Conservation (phyloP, 1,284 basidiomycete species). For the Fomitopsis betulina region DNA sequence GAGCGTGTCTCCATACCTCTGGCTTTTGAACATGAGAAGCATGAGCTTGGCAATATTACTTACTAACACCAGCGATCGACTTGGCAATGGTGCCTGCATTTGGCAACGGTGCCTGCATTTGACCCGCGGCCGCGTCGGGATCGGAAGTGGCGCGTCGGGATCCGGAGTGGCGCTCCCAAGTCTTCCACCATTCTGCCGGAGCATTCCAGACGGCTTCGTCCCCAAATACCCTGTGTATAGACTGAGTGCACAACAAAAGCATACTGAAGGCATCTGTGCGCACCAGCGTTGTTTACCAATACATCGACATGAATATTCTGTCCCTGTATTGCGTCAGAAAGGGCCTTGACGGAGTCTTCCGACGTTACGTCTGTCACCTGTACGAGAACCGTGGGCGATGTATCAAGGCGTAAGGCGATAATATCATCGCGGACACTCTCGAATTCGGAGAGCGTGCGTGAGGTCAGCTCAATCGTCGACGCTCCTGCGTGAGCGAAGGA, state of each 20-base stretch:
- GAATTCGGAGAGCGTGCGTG: not conserved
- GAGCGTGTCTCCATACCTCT: no score
- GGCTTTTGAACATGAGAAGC: no score
- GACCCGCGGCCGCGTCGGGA: no score
- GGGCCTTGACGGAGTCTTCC: not conserved
- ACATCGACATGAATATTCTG: not conserved
- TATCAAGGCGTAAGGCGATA: not conserved
- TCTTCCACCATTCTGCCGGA: not conserved
- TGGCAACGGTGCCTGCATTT: no score
- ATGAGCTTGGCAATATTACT: no score
- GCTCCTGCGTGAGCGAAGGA: not conserved
- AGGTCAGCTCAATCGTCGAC: not conserved
- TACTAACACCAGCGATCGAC: no score
- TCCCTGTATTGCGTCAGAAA: not conserved
- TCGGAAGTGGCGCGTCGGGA: no score
- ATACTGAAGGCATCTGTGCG: not conserved
- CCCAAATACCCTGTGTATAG: not conserved
- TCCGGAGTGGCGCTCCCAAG: no score
- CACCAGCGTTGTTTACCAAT: not conserved
- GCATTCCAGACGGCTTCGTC: not conserved
- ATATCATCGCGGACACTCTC: not conserved
- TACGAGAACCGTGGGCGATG: not conserved
- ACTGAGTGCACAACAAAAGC: not conserved
- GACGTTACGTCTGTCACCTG: not conserved
- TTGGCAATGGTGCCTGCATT: no score